Evolutionary conservation across 1,284 basidiomycete species (phyloP), one percentile per base, ranked within the genome.

Genomic region (Ustilago bromivora): DNA sequence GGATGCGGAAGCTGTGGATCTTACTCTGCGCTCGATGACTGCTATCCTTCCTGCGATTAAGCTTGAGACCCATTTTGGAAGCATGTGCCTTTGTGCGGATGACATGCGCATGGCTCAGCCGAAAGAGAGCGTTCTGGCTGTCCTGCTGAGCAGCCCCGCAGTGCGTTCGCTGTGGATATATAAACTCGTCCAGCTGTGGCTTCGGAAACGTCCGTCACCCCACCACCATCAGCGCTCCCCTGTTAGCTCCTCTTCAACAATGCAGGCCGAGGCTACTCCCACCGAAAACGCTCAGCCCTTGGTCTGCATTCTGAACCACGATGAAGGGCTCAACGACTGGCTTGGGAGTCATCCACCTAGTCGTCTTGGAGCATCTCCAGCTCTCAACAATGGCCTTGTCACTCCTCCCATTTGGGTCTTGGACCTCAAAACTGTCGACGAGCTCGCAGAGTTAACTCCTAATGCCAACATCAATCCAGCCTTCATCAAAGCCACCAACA

Each of bases 381-480:
- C 61, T 28, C 35, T 66, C 49, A 61, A 66, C 59, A 66, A 66
- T 28, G 63, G 60, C 13, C 34, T 43, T 1, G 1, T 31, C 5
- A 49, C 69, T 32, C 40, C 13, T 11, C 54, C 65, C 9, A n/a
- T 72, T 49, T 67, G 65, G 65, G 51, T 67, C 8, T 36, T 67
- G 0, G 28, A 31, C 31, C 53, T 64, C 9, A 31, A 49, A 3
- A 56, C 65, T 11, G 13, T 54, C 19, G 31, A 61, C 15, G 15
- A 67, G n/a, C n/a, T 72, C 8, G 71, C 71, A 35, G 71, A 72
- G 46, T 49, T 64, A 0, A 13, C 57, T 1, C 17, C 65, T 9
- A 32, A 41, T 13, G 38, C 40, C 46, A 46, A 49, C 2, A 23
- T 28, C 17, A 61, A 67, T 2, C 5, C 13, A 0, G 54, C 57